Evolutionary conservation across 305 asterid species (phyloP).

Genomic region (Andrographis paniculata): DNA sequence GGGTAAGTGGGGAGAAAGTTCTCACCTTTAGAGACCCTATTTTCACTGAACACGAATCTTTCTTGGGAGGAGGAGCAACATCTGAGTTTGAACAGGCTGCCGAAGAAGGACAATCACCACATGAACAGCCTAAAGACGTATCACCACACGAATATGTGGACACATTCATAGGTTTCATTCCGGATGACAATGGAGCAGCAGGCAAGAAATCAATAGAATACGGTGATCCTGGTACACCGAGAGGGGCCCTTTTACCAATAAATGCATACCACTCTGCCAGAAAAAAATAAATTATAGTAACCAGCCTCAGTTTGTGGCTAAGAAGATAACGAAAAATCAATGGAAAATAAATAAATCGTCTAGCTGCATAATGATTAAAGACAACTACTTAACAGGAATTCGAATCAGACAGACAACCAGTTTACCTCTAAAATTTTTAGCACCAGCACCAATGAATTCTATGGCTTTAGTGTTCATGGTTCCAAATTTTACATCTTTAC

Average conservation of each 20-base stretch:
- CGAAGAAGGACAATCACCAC: conserved; percentile 98
- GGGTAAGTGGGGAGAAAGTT: neutral
- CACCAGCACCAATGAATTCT: conserved; percentile 96
- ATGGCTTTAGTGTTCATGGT: conserved; percentile 97
- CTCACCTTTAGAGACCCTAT: conserved; percentile 85
- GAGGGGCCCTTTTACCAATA: conserved; percentile 66
- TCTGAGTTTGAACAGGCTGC: conserved; percentile 62
- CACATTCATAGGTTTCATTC: conserved; percentile 86
- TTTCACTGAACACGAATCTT: conserved; percentile 75
- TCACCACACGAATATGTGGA: conserved; percentile 87
- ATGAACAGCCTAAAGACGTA: conserved; percentile 92
- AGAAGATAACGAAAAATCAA: neutral
- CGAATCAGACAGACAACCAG: conserved; percentile 44
- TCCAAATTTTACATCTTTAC: conserved; percentile 98
- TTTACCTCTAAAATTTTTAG: conserved; percentile 77
- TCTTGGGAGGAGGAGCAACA: conserved; percentile 50
- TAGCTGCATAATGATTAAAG: conserved; percentile 7
- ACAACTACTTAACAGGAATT: conserved; percentile 23
- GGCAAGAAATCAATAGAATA: conserved; percentile 74
- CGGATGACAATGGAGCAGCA: conserved; percentile 56
- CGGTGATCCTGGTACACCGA: conserved; percentile 87
- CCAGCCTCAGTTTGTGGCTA: neutral
- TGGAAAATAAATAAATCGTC: conserved; percentile 21
- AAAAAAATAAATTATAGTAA: conserved; percentile 13
- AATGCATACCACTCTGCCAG: conserved; percentile 94